Base-by-base conservation (phyloP, 2,329 filamentous ascomycete species). In the Plenodomus biglobosus region DNA sequence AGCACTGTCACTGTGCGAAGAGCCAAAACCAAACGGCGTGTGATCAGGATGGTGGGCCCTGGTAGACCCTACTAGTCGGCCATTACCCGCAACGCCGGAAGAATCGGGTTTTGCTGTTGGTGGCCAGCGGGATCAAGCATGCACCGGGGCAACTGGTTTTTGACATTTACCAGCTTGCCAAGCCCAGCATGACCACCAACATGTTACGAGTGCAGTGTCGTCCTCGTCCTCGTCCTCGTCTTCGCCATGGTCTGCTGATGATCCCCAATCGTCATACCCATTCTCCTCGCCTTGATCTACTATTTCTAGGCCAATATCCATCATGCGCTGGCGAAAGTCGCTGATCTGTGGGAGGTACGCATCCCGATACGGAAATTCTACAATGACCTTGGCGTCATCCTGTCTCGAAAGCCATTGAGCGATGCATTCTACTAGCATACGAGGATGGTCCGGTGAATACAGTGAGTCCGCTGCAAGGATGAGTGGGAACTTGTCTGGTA, bases 391-490 rank as follows among this genome's bases (percentile, higher is more conserved):
- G 1, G 89, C 82, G 21, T 80, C 74, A 0, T 69, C 46, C 2
- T 76, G 77, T 13, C 76, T 72, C 8, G 79, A 79, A 10, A 96
- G 77, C 73, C 91, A 90, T 34, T 80, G 74, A 8, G 78, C 73
- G 38, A 97, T 85, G 13, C 88, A 85, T 13, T 84, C 77, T 0
- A 85, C 84, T 18, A 97, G 80, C 62, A 94, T 82, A 2, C 70
- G 73, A 0, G 92, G 90, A 65, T 97, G 94, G 3, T 88, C 81
- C 40, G 91, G 81, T 38, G 92, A 90, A 72, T 97, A 97, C 17
- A 99, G 76, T 0, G 90, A 83, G 70, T 99, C 94, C 2, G 92
- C 90, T 2, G 85, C 90, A 2, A 99, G 78, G 37, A 97, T 84
- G 45, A 96, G 75, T 11, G 70, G 66, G 54, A 78, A 78, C 15